Conservation (phyloP, 495 filamentous ascomycete species). For the Hypoxylon lienhwacheense region DNA sequence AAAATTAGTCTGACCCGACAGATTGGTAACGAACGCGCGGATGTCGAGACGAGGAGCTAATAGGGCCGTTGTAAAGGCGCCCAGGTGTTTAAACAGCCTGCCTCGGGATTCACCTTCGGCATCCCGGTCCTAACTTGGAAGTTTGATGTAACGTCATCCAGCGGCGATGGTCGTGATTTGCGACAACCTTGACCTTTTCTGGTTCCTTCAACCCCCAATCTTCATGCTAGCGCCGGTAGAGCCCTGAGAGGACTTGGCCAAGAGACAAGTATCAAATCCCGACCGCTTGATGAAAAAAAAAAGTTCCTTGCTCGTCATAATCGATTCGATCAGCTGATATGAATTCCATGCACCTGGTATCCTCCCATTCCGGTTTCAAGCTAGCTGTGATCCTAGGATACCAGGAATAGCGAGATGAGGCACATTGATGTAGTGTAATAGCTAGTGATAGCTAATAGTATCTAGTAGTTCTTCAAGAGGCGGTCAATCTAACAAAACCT, state of each 20-base stretch:
- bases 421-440: too few relatives aligned
- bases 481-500: constrained; percentile 18
- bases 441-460: too few relatives aligned
- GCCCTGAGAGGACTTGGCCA: neutral
- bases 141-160: constrained; percentile 29
- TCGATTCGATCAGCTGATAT: constrained; percentile 22
- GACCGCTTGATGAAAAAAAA: constrained; percentile 10
- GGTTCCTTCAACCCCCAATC: neutral
- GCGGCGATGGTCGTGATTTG: constrained; percentile 29
- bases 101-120: constrained; percentile 27
- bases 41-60: constrained; percentile 26
- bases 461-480: too few relatives aligned
- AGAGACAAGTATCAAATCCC: constrained; percentile 10
- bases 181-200: constrained; percentile 9
- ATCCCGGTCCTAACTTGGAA: constrained; percentile 20
- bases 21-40: constrained; percentile 30
- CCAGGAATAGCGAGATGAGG: neutral
- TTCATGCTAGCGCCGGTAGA: constrained; percentile 8
- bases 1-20: constrained; percentile 30
- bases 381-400: neutral
- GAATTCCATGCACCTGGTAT: constrained; percentile 16
- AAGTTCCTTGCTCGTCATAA: neutral
- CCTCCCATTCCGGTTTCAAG: constrained; percentile 11
- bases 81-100: constrained; percentile 8
- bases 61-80: constrained; percentile 5